These are phyloP conservation scores for Ustilago vetiveriae DNA, from an alignment of 1,284 basidiomycete species.

Conservation along the genomic window DNA sequence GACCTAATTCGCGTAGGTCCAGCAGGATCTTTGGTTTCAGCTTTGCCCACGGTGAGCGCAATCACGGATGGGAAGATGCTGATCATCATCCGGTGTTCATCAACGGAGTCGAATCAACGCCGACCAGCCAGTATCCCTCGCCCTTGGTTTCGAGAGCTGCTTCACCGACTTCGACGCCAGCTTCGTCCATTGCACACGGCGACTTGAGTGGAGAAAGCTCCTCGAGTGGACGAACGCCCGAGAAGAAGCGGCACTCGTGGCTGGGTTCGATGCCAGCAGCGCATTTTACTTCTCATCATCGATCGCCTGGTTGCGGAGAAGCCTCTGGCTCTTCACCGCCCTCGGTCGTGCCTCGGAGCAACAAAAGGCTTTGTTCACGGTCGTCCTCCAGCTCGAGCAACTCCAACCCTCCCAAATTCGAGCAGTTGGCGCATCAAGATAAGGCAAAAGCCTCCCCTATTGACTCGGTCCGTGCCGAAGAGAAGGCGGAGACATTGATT, in stretches of 20 bases:
- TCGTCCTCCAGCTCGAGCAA: constrained; percentile 7
- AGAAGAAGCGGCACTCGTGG: constrained; percentile 31
- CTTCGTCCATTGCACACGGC: constrained; percentile 12
- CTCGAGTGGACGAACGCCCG: not conserved
- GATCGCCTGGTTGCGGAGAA: not conserved
- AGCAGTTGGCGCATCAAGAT: not conserved
- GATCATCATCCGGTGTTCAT: not conserved
- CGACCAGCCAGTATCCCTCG: constrained; percentile 11
- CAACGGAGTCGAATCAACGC: constrained; percentile 4
- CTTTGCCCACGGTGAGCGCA: not conserved
- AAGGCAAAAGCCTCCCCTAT: not conserved
- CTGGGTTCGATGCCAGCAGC: constrained; percentile 19
- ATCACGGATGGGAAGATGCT: not conserved
- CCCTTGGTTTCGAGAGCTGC: constrained; percentile 15
- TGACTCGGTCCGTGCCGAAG: not conserved
- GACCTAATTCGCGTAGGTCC: constrained; percentile 6
- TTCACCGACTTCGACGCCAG: constrained; percentile 20
- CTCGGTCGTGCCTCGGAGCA: not conserved
- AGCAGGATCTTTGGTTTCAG: constrained; percentile 3
- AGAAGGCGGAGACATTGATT: not conserved
- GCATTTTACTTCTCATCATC: constrained; percentile 8
- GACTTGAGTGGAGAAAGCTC: not conserved
- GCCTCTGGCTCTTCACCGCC: constrained; percentile 9
- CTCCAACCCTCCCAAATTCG: not conserved
- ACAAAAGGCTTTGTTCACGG: not conserved